A percentile compares a stretch with the other conserved stretches of the same genome.
phyloP scores from a whole-genome alignment of 148 eudicot species.

The Diospyros kaki region DNA sequence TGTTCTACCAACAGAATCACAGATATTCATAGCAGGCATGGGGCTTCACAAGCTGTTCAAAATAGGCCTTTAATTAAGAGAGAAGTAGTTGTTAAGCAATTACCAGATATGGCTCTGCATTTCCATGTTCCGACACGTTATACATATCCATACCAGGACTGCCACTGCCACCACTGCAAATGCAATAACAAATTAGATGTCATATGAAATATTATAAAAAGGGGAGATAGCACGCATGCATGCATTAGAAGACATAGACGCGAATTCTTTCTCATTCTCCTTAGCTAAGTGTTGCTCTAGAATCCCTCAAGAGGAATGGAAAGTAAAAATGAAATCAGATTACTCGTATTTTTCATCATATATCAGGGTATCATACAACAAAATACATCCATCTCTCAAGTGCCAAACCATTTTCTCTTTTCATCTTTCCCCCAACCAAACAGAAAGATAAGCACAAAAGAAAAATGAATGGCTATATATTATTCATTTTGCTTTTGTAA shows the following conservation, averaged over 20 bases:
- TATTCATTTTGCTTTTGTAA: too few species aligned
- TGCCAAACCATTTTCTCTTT: background rate
- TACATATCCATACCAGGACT: slow-evolving; percentile 46
- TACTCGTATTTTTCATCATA: too few species aligned
- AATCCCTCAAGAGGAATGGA: background rate
- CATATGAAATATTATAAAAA: background rate
- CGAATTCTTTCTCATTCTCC: background rate
- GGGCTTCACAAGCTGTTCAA: background rate
- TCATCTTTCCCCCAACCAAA: background rate
- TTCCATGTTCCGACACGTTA: slow-evolving; percentile 38
- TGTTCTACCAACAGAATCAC: background rate
- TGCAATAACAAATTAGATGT: background rate
- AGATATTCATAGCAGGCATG: background rate
- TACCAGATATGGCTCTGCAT: slow-evolving; percentile 50
- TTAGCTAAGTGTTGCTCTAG: too few species aligned
- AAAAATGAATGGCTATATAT: background rate
- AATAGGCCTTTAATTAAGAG: background rate
- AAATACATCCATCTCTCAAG: background rate
- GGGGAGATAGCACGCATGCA: background rate
- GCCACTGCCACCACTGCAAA: slow-evolving; percentile 37
- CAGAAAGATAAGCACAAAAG: background rate
- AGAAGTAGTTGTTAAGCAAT: background rate
- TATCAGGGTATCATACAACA: too few species aligned
- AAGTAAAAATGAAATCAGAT: background rate
- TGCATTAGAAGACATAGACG: background rate